Base-by-base conservation (phyloP, 2,329 filamentous ascomycete genomes). In the Parasarocladium wereldwijsianum region DNA sequence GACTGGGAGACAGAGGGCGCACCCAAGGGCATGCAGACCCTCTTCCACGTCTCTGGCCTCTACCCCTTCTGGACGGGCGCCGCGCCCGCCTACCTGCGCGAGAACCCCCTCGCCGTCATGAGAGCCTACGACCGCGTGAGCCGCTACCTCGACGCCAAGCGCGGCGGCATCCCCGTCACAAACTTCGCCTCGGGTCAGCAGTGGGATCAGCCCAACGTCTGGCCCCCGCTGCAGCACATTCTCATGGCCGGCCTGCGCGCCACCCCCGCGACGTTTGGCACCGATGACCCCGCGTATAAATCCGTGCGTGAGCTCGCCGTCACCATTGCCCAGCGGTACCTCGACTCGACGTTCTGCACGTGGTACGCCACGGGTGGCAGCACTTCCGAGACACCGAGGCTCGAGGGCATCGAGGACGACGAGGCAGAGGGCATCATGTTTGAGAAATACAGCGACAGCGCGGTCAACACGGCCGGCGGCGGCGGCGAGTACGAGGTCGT, bases 61-160 rank as follows among this genome's bases (percentile, higher is more conserved):
- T 77, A 72, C 44, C 75, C 75, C 2, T 78, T 78, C 58, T 79
- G 74, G 73, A 66, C 69, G 2, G 73, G 74, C 13, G 70, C 74
- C 2, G 74, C 73, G 0, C 70, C 71, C 0, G 42, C 47, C 0
- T 50, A 60, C 34, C 56, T 79, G 38, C 69, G 63, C 44, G 53
- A 66, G 37, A 70, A 76, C 44, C 67, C 74, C 1, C 54, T 60
- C 13, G 67, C 70, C 3, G 60, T 79, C 15, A 58, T 60, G 32
- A 55, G 50, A 12, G 66, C 63, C 1, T 79, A 61, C 40, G 44
- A 54, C 11, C 67, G 66, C 24, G 60, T 80, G 3, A 51, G 54
- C 2, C 46, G 54, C 32, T 62, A 69, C 19, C 62, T 79, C 5
- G 56, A 65, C 8, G 45, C 50, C 17, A 59, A 62, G 9, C 47